Percentiles rank a stretch among this genome's conserved stretches.
phyloP scores from a whole-genome alignment of 2,329 filamentous ascomycete genomes.

The Fusarium anthophilum region DNA sequence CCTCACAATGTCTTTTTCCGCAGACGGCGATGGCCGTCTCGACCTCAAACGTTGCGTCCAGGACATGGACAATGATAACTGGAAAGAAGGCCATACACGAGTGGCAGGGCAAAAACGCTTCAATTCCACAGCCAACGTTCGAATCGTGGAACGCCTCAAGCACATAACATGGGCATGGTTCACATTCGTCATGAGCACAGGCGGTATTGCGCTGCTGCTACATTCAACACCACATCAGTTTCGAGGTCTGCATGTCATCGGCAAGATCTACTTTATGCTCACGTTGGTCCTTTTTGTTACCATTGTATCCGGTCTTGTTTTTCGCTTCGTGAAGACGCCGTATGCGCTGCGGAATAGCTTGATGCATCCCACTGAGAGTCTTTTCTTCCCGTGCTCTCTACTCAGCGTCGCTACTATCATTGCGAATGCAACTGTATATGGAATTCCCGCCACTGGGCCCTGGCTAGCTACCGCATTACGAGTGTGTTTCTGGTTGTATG shows the following conservation, averaged over 20 bases:
- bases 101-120: slow-evolving; percentile 37
- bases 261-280: slow-evolving; percentile 58
- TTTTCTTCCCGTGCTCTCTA: slow-evolving; percentile 70
- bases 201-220: slow-evolving; percentile 44
- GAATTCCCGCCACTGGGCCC: slow-evolving; percentile 55
- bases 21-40: slow-evolving; percentile 7
- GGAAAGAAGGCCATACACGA: slow-evolving; percentile 42
- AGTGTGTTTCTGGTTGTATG: slow-evolving; percentile 63
- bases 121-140: slow-evolving; percentile 21
- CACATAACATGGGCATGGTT: slow-evolving; percentile 48
- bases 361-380: slow-evolving; percentile 62
- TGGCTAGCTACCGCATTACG: slow-evolving; percentile 60
- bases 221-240: slow-evolving; percentile 55
- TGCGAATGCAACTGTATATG: slow-evolving; percentile 72
- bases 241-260: slow-evolving; percentile 56
- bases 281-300: slow-evolving; percentile 60
- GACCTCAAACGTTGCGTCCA: slow-evolving; percentile 29
- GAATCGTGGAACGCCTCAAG: slow-evolving; percentile 35
- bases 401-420: slow-evolving; percentile 72
- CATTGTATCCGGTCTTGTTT: slow-evolving; percentile 62
- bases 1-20: slow-evolving; percentile 9
- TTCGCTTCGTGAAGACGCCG: slow-evolving; percentile 67
- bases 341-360: slow-evolving; percentile 60
- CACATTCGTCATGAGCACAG: slow-evolving; percentile 48
- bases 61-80: slow-evolving; percentile 38